phyloP scores from a whole-genome alignment of 2,329 filamentous ascomycete genomes.

The Verticillium zaregamsianum region DNA sequence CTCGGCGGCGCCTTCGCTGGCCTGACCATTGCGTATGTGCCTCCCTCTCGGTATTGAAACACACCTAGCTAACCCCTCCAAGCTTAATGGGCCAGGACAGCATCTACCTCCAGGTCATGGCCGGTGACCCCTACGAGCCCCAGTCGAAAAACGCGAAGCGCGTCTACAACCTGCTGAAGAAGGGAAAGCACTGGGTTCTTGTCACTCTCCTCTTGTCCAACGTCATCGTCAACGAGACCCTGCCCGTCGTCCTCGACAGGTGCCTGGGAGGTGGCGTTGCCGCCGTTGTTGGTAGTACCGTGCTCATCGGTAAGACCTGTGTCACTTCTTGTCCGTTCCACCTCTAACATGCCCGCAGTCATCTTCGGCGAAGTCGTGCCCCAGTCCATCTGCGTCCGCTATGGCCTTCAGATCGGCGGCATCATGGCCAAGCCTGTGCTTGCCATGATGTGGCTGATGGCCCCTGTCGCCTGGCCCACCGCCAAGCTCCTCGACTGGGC shows the following conservation, averaged over 20 bases:
- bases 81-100: constrained; percentile 74
- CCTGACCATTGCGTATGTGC: constrained; percentile 74
- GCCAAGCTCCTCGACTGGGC: constrained; percentile 93
- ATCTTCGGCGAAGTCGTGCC: constrained; percentile 97
- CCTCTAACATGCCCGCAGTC: constrained; percentile 48
- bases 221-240: constrained; percentile 95
- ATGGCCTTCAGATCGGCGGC: constrained; percentile 89
- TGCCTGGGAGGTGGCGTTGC: constrained; percentile 93
- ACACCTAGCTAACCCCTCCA: constrained; percentile 9
- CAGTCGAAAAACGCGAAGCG: constrained; percentile 81
- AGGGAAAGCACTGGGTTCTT: constrained; percentile 96
- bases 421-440: constrained; percentile 89
- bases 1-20: constrained; percentile 92
- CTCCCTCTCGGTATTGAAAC: background rate
- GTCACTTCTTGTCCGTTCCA: background rate
- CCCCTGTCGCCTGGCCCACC: constrained; percentile 87
- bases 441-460: constrained; percentile 84
- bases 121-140: constrained; percentile 76
- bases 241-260: constrained; percentile 91
- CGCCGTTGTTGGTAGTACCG: constrained; percentile 87
- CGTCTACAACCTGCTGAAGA: constrained; percentile 75
- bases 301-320: constrained; percentile 72
- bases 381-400: constrained; percentile 94
- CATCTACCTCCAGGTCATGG: constrained; percentile 94
- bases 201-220: constrained; percentile 93